Evolutionary conservation across 257 asterid species (phyloP).

Genomic region (Paraleonurus japonicus): DNA sequence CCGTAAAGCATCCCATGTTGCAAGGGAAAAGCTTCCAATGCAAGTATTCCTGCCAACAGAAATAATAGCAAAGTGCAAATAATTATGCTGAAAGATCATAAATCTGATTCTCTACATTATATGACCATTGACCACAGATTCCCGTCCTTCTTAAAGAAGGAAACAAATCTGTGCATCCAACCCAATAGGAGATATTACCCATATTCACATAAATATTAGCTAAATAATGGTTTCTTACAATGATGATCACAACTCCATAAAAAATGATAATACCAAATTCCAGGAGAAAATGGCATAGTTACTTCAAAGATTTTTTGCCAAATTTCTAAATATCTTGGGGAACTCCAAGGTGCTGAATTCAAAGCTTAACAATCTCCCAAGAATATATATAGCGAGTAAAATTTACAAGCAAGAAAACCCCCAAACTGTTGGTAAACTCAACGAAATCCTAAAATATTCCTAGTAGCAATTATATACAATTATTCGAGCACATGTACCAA

Average conservation of each 20-base stretch:
- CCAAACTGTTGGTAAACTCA: slow-evolving; percentile 5
- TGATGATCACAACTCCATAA: not conserved
- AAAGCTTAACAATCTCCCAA: slow-evolving; percentile 12
- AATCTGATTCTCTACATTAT: slow-evolving; percentile 5
- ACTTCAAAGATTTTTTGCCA: not conserved
- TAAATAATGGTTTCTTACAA: not conserved
- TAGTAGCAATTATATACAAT: not conserved
- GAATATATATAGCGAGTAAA: not conserved
- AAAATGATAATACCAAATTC: not conserved
- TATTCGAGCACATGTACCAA: slow-evolving; percentile 1
- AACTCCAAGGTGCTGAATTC: slow-evolving; percentile 1
- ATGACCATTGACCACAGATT: not conserved
- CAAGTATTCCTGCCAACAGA: slow-evolving; percentile 32
- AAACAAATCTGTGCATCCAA: not conserved
- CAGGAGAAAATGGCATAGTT: not conserved
- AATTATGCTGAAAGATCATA: not conserved
- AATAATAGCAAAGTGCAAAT: not conserved
- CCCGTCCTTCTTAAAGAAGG: too few relatives aligned
- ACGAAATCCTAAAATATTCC: slow-evolving; percentile 1
- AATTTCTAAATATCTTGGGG: not conserved
- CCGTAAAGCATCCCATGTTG: slow-evolving; percentile 86
- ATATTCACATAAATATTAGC: not conserved
- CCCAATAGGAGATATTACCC: not conserved
- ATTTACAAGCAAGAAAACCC: not conserved
- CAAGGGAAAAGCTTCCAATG: slow-evolving; percentile 15